Evolutionary conservation across 768 basidiomycete genomes (phyloP).

Genomic region (Clitopilus passeckerianus): DNA sequence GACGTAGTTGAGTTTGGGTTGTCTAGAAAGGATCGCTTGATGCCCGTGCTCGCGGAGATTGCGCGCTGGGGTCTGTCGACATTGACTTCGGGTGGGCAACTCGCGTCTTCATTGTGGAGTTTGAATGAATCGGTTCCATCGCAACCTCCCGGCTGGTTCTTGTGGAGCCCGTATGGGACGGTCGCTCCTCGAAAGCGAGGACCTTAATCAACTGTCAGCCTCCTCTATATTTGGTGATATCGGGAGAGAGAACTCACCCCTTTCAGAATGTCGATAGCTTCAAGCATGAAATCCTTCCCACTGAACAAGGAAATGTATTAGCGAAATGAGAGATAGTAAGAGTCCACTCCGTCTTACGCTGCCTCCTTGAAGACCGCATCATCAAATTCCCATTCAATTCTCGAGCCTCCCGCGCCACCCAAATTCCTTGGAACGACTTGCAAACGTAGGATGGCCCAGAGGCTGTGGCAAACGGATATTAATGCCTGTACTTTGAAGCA

Average conservation of each 20-base stretch:
- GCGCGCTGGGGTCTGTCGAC: constrained; percentile 36
- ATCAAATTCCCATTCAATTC: constrained; percentile 88
- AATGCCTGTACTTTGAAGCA: constrained; percentile 3
- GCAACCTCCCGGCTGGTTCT: constrained; percentile 23
- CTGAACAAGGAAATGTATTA: constrained; percentile 34
- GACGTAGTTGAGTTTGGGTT: constrained; percentile 33
- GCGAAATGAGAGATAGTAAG: constrained; percentile 11
- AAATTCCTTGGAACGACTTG: constrained; percentile 76
- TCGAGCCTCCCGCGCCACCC: constrained; percentile 71
- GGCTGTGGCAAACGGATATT: constrained; percentile 22
- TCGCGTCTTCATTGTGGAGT: constrained; percentile 53
- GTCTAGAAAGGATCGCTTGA: constrained; percentile 80
- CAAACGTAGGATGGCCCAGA: constrained; percentile 78
- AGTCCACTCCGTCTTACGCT: constrained; percentile 56
- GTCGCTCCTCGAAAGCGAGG: constrained; percentile 70
- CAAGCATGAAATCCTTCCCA: constrained; percentile 92
- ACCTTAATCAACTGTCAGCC: constrained; percentile 23
- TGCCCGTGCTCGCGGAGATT: constrained; percentile 63
- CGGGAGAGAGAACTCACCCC: constrained; percentile 54
- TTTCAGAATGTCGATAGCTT: constrained; percentile 86
- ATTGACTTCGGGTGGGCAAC: constrained; percentile 35
- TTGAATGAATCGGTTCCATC: constrained; percentile 40
- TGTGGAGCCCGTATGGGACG: constrained; percentile 32
- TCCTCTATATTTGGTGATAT: constrained; percentile 1
- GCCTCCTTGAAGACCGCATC: constrained; percentile 94